Base-by-base conservation (phyloP, 2,329 filamentous ascomycete genomes). In the Ascochyta viciae-villosae region DNA sequence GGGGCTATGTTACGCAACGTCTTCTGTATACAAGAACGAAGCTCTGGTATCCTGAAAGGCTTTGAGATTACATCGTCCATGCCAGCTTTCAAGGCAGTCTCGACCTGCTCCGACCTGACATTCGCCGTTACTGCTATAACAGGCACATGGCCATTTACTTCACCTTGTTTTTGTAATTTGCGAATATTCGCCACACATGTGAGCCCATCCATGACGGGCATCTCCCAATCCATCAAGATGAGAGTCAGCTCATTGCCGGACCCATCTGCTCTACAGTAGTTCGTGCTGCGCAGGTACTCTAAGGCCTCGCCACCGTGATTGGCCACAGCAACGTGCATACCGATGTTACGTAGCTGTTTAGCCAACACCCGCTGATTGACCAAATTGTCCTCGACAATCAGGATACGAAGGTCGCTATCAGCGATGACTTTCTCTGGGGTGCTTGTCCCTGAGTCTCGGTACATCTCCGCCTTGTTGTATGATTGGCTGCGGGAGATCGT, bases 61-160 rank as follows among this genome's bases (percentile, higher is more conserved):
- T 94, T 95, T 4, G 88, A 88, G 33, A 94, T 89, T 35, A 92
- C 85, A 73, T 72, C 61, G 33, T 74, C 72, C 70, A 75, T 74
- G 4, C 73, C 73, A 0, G 68, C 70, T 34, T 68, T 60, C 39
- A 72, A 51, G 4, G 71, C 72, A 3, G 48, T 55, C 24, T 67
- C 46, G 1, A 74, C 66, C 54, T 76, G 73, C 53, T 74, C 65
- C 12, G 58, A 59, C 29, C 71, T 58, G 10, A 69, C 73, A 46
- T 76, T 76, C 4, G 72, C 73, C n/a, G 71, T 75, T 6, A 76
- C 67, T 2, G 67, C 72, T 19, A 75, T 72, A 12, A 74, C 62
- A 0, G 72, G 71, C 0, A 73, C 54, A 33, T 74, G 68, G 1
- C 60, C 46, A 16, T n/a, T 50, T 6, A 76, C 33, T 2, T 45